Conservation (phyloP, 2,329 filamentous ascomycete genomes). For the Polychaeton citri region DNA sequence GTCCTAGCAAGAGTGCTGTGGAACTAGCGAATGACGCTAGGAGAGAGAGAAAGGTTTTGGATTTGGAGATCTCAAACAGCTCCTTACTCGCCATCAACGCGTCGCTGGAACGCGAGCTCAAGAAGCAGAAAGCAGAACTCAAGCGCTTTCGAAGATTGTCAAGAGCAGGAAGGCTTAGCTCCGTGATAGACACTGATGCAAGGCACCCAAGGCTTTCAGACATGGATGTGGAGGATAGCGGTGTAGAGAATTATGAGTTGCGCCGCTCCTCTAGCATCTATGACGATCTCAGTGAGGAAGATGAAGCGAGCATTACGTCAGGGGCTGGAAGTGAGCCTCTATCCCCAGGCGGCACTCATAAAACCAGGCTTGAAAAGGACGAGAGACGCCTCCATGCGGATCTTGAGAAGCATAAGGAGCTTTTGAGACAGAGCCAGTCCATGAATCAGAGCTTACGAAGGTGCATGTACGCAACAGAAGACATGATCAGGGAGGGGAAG, state of each 20-base stretch:
- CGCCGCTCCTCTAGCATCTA: conserved; percentile 9
- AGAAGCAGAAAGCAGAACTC: conserved; percentile 80
- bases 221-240: conserved; percentile 14
- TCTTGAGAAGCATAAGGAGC: conserved; percentile 73
- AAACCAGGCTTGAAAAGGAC: conserved; percentile 49
- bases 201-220: conserved; percentile 14
- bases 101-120: conserved; percentile 77
- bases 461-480: conserved; percentile 80
- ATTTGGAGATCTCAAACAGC: conserved; percentile 92
- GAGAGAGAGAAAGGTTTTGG: conserved; percentile 85
- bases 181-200: conserved; percentile 22
- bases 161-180: conserved; percentile 49
- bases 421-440: conserved; percentile 81
- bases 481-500: conserved; percentile 75
- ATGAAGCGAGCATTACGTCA: conserved; percentile 18
- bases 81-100: conserved; percentile 91
- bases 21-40: conserved; percentile 80
- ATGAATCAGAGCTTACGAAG: conserved; percentile 89
- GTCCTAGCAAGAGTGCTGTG: conserved; percentile 32
- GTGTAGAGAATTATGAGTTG: conserved; percentile 19
- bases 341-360: conserved; percentile 23
- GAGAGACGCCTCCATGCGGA: conserved; percentile 76
- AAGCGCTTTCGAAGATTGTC: conserved; percentile 77
- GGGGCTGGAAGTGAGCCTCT: conserved; percentile 10
- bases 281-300: conserved; percentile 18